These are phyloP conservation scores for Hyaloscypha bicolor DNA, from an alignment of 495 filamentous ascomycete genomes.

Conservation along the genomic window DNA sequence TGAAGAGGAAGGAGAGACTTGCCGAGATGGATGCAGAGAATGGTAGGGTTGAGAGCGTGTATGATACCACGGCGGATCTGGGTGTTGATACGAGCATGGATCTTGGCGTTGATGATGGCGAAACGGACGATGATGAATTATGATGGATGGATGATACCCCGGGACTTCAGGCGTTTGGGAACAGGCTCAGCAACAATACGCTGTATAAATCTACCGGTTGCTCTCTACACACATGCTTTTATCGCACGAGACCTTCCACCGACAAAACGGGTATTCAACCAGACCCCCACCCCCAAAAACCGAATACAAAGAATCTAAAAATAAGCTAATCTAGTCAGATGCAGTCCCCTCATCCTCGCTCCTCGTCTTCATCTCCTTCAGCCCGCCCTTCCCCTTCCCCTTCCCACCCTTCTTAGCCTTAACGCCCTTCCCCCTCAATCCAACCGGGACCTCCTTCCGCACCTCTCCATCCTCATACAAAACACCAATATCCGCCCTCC, in stretches of 20 bases:
- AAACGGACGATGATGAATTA: constrained; percentile 31
- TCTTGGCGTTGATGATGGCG: constrained; percentile 3
- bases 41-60: constrained; percentile 7
- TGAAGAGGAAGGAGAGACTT: constrained; percentile 43
- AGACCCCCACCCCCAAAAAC: constrained; percentile 5
- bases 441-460: constrained; percentile 47
- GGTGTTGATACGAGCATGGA: constrained; percentile 6
- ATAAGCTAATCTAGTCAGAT: constrained; percentile 26
- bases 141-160: constrained; percentile 28
- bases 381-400: constrained; percentile 35
- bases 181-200: background rate
- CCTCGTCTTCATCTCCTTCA: constrained; percentile 36
- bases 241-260: background rate
- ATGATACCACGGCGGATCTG: background rate
- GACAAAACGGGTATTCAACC: constrained; percentile 2
- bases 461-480: constrained; percentile 66
- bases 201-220: background rate
- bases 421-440: constrained; percentile 44
- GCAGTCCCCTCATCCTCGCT: constrained; percentile 29
- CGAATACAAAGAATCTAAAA: background rate
- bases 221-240: background rate
- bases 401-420: constrained; percentile 44
- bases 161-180: background rate
- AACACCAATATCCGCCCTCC: constrained; percentile 58
- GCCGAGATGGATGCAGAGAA: constrained; percentile 30